Conservation (phyloP, 73 alveolate species). For the Paramecium caudatum region DNA sequence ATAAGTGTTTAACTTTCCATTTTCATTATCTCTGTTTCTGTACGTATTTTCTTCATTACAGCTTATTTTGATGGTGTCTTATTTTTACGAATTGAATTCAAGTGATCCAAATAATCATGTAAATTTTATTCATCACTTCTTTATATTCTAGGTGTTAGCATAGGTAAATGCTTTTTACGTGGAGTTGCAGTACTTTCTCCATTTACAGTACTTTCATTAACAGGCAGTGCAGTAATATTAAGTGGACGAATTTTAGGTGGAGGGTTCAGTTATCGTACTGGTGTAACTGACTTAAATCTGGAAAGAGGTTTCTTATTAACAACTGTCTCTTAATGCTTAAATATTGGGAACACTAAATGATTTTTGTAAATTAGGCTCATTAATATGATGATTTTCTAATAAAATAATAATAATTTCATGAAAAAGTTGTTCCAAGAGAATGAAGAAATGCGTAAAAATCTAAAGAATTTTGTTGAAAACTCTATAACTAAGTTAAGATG, state of each 20-base stretch:
- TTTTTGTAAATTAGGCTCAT: conserved; percentile 42
- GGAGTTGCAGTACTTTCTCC: conserved; percentile 37
- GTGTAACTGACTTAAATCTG: conserved; percentile 14
- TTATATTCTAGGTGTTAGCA: conserved; percentile 14
- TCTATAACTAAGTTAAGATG: background rate
- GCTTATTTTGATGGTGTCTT: conserved; percentile 32
- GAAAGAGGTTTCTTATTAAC: background rate
- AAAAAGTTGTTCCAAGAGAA: conserved; percentile 47
- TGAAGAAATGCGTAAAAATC: conserved; percentile 27
- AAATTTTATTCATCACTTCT: conserved; percentile 41
- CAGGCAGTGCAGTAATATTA: conserved; percentile 48
- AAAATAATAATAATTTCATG: conserved; percentile 37
- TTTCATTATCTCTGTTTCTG: conserved; percentile 44
- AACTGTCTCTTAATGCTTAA: conserved; percentile 34
- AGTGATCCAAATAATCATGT: conserved; percentile 42
- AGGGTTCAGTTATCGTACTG: background rate
- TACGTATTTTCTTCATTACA: conserved; percentile 16
- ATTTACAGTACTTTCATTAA: conserved; percentile 8
- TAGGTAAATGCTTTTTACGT: conserved; percentile 22
- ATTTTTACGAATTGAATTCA: background rate
- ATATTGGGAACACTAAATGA: conserved; percentile 44
- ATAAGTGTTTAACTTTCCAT: background rate
- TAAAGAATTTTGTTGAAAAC: conserved; percentile 18
- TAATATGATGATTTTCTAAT: no score
- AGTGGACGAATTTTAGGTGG: conserved; percentile 25